Evolutionary conservation across 2,329 filamentous ascomycete species (phyloP).

Genomic region (Lasiodiplodia gonubiensis): DNA sequence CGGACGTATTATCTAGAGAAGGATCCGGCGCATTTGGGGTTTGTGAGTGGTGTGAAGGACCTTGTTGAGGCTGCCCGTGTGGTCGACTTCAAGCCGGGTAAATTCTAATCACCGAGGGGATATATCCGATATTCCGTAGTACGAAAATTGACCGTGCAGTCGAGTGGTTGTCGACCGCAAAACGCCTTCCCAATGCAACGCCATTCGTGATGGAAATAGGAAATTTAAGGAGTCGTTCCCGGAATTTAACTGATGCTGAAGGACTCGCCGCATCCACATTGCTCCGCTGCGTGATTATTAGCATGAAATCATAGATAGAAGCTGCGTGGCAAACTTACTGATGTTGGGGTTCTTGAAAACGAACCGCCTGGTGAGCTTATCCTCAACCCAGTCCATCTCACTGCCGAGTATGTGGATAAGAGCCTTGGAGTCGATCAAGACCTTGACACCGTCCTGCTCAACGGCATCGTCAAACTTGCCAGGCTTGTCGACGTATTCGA

Average conservation of each 20-base stretch:
- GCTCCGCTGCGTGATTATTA: constrained; percentile 70
- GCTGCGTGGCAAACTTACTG: constrained; percentile 68
- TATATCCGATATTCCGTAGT: constrained; percentile 28
- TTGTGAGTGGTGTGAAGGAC: constrained; percentile 60
- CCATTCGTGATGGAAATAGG: constrained; percentile 33
- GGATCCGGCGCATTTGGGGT: constrained; percentile 68
- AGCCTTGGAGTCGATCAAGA: constrained; percentile 95
- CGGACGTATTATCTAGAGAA: constrained; percentile 70
- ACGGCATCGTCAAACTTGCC: constrained; percentile 88
- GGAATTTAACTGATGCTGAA: constrained; percentile 65
- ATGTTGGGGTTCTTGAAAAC: constrained; percentile 98
- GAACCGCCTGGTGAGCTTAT: constrained; percentile 90
- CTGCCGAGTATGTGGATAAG: constrained; percentile 97
- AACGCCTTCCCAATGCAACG: constrained; percentile 36
- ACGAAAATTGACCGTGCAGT: constrained; percentile 15
- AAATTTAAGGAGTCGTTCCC: not conserved
- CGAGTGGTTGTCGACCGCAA: constrained; percentile 6
- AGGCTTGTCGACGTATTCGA: constrained; percentile 94
- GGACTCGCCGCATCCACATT: constrained; percentile 95
- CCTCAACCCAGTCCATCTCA: constrained; percentile 99
- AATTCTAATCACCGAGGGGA: constrained; percentile 45
- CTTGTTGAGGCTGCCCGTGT: constrained; percentile 62
- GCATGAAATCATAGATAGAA: constrained; percentile 20
- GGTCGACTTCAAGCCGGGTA: constrained; percentile 64
- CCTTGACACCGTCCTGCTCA: constrained; percentile 94